A percentile compares a stretch with the other conserved stretches of the same genome.
phyloP scores from a whole-genome alignment of 108 stramenopile species.

The Nannochloropsis gaditana region DNA sequence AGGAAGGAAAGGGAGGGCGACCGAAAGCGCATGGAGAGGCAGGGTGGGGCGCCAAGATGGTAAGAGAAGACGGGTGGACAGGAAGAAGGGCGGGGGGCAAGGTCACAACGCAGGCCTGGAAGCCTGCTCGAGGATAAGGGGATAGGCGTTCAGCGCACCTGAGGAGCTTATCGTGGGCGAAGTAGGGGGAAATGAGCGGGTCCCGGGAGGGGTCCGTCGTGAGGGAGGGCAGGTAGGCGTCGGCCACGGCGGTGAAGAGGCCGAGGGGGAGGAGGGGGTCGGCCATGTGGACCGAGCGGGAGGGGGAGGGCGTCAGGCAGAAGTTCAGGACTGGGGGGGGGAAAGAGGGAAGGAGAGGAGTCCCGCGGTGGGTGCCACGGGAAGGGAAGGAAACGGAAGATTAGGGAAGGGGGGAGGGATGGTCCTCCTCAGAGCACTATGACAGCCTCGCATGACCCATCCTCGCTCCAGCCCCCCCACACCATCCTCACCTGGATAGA shows the following conservation, averaged over 20 bases:
- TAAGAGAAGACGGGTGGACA: neutral
- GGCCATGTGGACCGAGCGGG: constrained; percentile 29
- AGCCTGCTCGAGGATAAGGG: neutral
- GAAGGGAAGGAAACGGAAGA: neutral
- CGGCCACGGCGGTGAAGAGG: neutral
- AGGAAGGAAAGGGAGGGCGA: neutral
- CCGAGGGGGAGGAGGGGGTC: constrained; percentile 26
- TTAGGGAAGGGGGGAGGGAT: neutral
- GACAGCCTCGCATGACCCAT: neutral
- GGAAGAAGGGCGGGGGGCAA: neutral
- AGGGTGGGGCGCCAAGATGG: neutral
- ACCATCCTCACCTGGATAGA: constrained; percentile 12
- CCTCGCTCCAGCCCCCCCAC: neutral
- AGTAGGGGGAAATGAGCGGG: constrained; percentile 18
- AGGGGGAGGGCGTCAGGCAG: constrained; percentile 8
- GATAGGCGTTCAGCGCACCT: neutral
- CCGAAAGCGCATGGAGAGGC: neutral
- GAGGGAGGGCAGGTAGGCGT: constrained; percentile 21
- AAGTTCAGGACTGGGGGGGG: constrained; percentile 23
- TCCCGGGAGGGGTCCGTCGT: neutral
- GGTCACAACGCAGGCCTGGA: neutral
- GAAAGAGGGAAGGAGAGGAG: too few relatives aligned
- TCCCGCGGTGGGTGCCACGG: too few relatives aligned
- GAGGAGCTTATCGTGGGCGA: constrained; percentile 22
- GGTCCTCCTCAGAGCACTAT: neutral